Percentiles rank a stretch among this genome's conserved stretches.
Evolutionary conservation across 768 basidiomycete genomes (phyloP).

Genomic region (Kwoniella sp.): DNA sequence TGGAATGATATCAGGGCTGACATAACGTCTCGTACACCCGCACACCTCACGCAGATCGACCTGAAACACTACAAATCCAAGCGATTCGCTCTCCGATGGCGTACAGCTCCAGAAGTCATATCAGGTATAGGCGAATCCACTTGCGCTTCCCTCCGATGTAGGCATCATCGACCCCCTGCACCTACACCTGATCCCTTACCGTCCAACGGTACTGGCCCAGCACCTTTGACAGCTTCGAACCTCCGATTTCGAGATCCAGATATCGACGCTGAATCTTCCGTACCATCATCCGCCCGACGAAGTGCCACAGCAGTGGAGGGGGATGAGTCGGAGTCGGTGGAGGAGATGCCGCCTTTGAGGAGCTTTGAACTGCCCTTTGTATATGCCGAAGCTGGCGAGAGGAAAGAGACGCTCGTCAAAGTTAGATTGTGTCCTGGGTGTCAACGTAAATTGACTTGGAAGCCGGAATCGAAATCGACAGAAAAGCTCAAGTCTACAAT

Average conservation of each 20-base stretch:
- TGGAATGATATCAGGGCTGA: no score
- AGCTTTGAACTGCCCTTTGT: conserved; percentile 89
- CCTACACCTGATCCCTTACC: not conserved
- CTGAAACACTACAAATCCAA: conserved; percentile 94
- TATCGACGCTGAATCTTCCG: not conserved
- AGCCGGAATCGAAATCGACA: conserved; percentile 18
- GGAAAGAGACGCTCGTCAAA: conserved; percentile 82
- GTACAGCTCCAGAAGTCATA: conserved; percentile 87
- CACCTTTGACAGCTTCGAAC: not conserved
- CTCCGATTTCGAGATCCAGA: conserved; percentile 14
- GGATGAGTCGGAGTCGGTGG: not conserved
- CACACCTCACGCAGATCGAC: conserved; percentile 60
- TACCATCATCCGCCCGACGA: not conserved
- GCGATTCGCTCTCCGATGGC: conserved; percentile 88
- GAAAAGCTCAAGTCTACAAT: not conserved
- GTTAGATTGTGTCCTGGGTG: conserved; percentile 81
- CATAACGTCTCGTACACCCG: no score
- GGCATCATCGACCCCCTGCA: conserved; percentile 60
- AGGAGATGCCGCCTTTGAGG: conserved; percentile 58
- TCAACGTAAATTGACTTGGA: conserved; percentile 79
- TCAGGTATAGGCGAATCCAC: conserved; percentile 80
- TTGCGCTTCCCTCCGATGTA: conserved; percentile 86
- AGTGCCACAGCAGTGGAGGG: not conserved
- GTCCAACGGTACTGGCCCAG: not conserved
- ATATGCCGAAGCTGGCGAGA: conserved; percentile 75